Conservation (phyloP, 306 rosid species). For the Morella rubra region DNA sequence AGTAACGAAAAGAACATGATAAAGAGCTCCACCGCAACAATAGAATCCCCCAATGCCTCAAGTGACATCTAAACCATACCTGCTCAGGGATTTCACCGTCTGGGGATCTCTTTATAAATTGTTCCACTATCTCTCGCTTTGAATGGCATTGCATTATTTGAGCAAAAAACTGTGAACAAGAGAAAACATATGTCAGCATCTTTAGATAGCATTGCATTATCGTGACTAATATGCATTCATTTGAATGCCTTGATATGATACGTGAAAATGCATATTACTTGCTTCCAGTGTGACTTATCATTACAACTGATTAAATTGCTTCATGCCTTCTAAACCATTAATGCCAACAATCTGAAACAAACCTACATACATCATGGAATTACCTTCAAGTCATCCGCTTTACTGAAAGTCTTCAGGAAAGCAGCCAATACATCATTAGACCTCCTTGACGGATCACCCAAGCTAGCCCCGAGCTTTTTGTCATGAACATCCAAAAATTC, state of each 20-base stretch:
- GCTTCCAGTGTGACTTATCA: neutral
- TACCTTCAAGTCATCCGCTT: slow-evolving; percentile 63
- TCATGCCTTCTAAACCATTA: neutral
- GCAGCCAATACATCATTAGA: slow-evolving; percentile 53
- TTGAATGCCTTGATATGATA: neutral
- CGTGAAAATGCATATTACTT: neutral
- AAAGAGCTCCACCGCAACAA: neutral
- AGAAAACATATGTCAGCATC: neutral
- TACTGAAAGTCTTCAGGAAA: slow-evolving; percentile 61
- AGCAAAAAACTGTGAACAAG: slow-evolving; percentile 46
- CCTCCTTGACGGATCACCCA: slow-evolving; percentile 79
- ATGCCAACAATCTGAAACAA: neutral
- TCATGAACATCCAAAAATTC: slow-evolving; percentile 59
- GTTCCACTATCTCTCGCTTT: slow-evolving; percentile 43
- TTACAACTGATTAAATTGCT: neutral
- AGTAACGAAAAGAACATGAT: neutral
- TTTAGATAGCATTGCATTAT: neutral
- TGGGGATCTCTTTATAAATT: slow-evolving; percentile 34
- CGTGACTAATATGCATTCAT: neutral
- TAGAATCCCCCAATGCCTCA: neutral
- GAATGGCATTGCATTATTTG: slow-evolving; percentile 51
- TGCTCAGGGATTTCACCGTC: slow-evolving; percentile 61
- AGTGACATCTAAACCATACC: slow-evolving; percentile 40
- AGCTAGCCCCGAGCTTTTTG: slow-evolving; percentile 52
- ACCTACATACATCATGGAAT: neutral